phyloP scores from a whole-genome alignment of 192 early-diverging fungal genomes.

The Powellomyces hirtus region DNA sequence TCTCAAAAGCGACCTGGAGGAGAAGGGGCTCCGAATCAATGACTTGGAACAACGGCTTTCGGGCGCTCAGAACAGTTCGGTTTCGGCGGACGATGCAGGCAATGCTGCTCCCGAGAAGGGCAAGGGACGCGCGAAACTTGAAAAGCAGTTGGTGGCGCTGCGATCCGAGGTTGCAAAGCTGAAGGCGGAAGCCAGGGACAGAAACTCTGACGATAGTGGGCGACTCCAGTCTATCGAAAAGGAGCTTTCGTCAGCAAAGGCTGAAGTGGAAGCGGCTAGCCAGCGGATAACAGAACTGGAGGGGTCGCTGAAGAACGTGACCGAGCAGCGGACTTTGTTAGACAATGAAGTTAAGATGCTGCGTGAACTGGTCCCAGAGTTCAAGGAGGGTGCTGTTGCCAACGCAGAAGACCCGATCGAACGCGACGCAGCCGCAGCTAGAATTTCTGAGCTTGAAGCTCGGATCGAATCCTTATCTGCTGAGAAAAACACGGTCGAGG shows the following conservation, averaged over 20 bases:
- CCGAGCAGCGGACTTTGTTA: not conserved
- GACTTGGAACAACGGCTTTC: not conserved
- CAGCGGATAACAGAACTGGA: constrained; percentile 1
- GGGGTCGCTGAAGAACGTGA: not conserved
- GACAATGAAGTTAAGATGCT: not conserved
- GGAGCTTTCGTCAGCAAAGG: not conserved
- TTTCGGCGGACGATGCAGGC: not conserved
- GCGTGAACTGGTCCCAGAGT: not conserved
- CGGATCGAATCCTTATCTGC: too few species aligned
- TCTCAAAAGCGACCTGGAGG: not conserved
- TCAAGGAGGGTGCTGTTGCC: too few species aligned
- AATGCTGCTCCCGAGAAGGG: not conserved
- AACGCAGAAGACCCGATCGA: too few species aligned
- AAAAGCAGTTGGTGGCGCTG: not conserved
- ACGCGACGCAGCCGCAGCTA: too few species aligned
- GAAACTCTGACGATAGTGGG: too few species aligned
- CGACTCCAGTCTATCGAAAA: too few species aligned
- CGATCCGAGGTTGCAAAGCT: not conserved
- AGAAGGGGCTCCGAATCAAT: not conserved
- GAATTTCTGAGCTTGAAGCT: too few species aligned
- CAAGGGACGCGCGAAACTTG: not conserved
- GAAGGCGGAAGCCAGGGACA: constrained; percentile 2
- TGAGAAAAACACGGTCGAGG: not conserved
- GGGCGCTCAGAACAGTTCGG: not conserved
- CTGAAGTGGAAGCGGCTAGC: constrained; percentile 2